Base-by-base conservation (phyloP, 176 grass and related monocot species). In the Aegilops speltoides region DNA sequence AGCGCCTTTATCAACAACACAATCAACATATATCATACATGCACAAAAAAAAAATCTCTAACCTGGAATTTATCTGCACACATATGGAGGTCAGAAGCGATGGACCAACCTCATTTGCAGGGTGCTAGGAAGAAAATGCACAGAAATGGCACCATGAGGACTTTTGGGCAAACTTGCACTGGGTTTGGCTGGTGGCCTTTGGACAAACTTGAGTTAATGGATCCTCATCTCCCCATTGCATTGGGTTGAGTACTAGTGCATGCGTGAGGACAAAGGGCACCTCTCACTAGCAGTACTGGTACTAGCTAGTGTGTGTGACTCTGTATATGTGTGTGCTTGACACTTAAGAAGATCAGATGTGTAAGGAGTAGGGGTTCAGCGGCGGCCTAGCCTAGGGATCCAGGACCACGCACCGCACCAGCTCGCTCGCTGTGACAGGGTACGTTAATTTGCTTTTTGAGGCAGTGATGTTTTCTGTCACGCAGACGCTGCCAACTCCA, bases 391-490 rank as follows among this genome's bases (percentile, higher is more conserved):
- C 79, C 78, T 86, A 89, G 60, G 46, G 77, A 22, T 59, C 67
- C 40, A 46, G 90, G 90, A 85, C 82, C 86, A 91, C 14, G 28
- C 52, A 59, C 54, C 54, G 54, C 54, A 59, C 68, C 54, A 46
- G 90, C 86, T 82, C 82, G 54, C 32, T 16, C 31, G 73, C 43
- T 28, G 23, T 15, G 79, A 28, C 81, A 87, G 61, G 85, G 73
- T 81, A 85, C 89, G 69, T 81, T 62, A 85, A 77, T 69, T 81
- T 85, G 81, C 76, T 45, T 85, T 91, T 64, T 77, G 85, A 76
- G 81, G 36, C 32, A 68, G 68, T 11, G 48, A 60, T 91, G 70
- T 80, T 88, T 76, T 88, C 63, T 91, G 79, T 45, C 85, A 59
- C 67, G 12, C 59, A 68, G 22, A 76, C 68, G 57, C 46, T 77